Percentiles rank a stretch among this genome's conserved stretches.
phyloP scores from a whole-genome alignment of 1,139 yeast genomes.

The Wickerhamomyces sp. region DNA sequence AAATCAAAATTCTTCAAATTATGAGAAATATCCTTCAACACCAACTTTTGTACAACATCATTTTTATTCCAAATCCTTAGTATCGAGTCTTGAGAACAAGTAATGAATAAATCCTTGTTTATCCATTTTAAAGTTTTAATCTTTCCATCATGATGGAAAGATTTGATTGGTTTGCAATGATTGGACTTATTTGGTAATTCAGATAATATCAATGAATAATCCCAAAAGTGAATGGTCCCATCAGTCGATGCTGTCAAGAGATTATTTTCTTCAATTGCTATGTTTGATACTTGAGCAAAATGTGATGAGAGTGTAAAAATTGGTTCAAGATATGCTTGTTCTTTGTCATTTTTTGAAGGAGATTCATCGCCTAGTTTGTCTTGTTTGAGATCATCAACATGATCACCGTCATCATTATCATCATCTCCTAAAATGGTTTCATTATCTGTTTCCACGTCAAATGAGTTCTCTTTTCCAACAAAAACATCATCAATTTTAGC shows the following conservation, averaged over 20 bases:
- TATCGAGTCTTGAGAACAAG: background rate
- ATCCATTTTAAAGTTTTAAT: conserved; percentile 7
- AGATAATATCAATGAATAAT: background rate
- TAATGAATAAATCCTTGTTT: conserved; percentile 3
- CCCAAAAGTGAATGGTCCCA: conserved; percentile 11
- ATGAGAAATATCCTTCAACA: background rate
- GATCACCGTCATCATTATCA: background rate
- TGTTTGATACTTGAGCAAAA: conserved; percentile 2
- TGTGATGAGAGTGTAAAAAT: conserved; percentile 8
- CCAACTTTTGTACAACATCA: background rate
- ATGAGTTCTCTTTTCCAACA: too few species aligned
- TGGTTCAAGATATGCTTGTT: background rate
- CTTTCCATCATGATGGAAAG: conserved; percentile 1
- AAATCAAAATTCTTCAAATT: background rate
- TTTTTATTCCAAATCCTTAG: conserved; percentile 6
- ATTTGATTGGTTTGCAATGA: background rate
- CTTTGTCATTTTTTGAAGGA: background rate
- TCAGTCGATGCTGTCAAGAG: conserved; percentile 10
- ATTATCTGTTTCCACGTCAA: conserved; percentile 1
- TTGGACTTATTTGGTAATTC: background rate
- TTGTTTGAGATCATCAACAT: background rate
- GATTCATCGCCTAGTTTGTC: too few species aligned
- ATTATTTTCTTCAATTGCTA: conserved; percentile 2
- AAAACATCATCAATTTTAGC: too few species aligned
- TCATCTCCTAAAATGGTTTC: background rate